phyloP scores from a whole-genome alignment of 108 stramenopile genomes.

The Pseudonitzschia multiseries region DNA sequence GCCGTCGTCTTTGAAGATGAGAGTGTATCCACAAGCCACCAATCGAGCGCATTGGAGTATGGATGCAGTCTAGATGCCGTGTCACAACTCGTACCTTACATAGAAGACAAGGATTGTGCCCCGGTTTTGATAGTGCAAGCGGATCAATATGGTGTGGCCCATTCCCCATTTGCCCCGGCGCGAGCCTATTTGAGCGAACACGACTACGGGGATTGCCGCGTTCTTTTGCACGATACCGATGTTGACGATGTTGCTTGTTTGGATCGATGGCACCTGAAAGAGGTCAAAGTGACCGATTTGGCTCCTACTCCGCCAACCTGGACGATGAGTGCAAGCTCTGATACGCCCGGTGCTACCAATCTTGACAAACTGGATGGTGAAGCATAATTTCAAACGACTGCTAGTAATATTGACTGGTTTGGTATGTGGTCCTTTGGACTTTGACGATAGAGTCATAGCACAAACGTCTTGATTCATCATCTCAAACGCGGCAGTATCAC shows the following conservation, averaged over 20 bases:
- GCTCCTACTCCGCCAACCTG: conserved; percentile 43
- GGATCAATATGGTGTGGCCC: conserved; percentile 85
- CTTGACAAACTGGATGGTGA: too few relatives aligned
- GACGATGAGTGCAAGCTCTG: conserved; percentile 9
- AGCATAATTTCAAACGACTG: too few relatives aligned
- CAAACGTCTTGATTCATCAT: too few relatives aligned
- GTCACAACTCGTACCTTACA: conserved; percentile 57
- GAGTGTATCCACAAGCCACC: conserved; percentile 47
- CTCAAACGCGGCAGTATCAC: too few relatives aligned
- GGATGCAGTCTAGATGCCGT: conserved; percentile 87
- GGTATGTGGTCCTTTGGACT: too few relatives aligned
- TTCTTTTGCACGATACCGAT: conserved; percentile 51
- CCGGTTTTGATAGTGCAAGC: conserved; percentile 57
- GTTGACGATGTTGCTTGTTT: conserved; percentile 10
- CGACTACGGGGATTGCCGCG: conserved; percentile 55
- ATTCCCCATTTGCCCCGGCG: conserved; percentile 82
- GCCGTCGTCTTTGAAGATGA: conserved; percentile 71
- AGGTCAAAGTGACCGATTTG: conserved; percentile 25
- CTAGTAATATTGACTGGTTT: too few relatives aligned
- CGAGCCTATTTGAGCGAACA: conserved; percentile 77
- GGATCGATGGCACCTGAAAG: conserved; percentile 20
- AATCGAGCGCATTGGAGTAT: conserved; percentile 78
- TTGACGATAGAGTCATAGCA: too few relatives aligned
- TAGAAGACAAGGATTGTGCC: conserved; percentile 21
- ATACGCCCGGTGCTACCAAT: background rate